These are phyloP conservation scores for Galeopsis tetrahit DNA, from an alignment of 257 asterid genomes.

Conservation along the genomic window DNA sequence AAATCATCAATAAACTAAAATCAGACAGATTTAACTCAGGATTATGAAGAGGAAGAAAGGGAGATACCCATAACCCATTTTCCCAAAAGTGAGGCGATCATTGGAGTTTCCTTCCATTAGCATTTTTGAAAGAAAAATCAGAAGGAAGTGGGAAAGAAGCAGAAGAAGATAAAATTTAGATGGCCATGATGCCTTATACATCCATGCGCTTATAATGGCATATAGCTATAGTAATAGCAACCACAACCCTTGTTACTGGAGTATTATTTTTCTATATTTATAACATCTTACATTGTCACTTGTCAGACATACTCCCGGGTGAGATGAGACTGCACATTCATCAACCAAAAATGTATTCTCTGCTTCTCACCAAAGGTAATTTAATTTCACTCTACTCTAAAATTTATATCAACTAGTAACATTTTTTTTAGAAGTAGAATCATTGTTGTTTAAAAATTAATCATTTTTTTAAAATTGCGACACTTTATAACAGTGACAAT, in stretches of 20 bases:
- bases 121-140: constrained; percentile 40
- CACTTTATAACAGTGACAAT: too few species aligned
- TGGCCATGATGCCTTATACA: constrained; percentile 39
- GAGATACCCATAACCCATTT: constrained; percentile 95
- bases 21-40: constrained; percentile 3
- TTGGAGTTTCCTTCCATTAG: constrained; percentile 74
- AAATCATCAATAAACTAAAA: neutral
- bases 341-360: too few species aligned
- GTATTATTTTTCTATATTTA: too few species aligned
- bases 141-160: constrained; percentile 27
- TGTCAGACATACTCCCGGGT: too few species aligned
- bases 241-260: neutral
- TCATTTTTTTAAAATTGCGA: too few species aligned
- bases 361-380: too few species aligned
- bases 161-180: constrained; percentile 36
- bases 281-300: neutral
- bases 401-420: too few species aligned
- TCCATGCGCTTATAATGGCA: constrained; percentile 30
- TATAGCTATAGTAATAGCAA: neutral
- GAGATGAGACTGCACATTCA: too few species aligned
- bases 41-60: constrained; percentile 1
- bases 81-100: constrained; percentile 94
- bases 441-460: too few species aligned
- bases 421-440: too few species aligned
- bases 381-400: too few species aligned